Conservation (phyloP, 805 yeast genomes). For the Nakazawaea anatomiae region DNA sequence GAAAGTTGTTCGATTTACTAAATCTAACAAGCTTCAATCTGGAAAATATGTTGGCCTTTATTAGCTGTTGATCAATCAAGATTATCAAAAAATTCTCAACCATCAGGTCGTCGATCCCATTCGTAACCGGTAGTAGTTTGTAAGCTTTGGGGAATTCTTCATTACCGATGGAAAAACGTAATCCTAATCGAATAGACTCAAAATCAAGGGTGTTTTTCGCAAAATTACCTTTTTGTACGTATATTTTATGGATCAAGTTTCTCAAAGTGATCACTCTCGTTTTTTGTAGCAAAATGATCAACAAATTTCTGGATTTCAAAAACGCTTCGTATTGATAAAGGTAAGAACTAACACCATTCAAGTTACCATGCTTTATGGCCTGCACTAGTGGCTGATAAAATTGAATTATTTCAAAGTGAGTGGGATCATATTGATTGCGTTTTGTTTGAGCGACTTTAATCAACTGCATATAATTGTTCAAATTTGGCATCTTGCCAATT, state of each 20-base stretch:
- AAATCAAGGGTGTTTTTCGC: conserved; percentile 14
- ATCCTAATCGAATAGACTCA: conserved; percentile 17
- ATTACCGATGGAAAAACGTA: conserved; percentile 18
- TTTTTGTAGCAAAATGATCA: conserved; percentile 41
- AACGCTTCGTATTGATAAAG: conserved; percentile 30
- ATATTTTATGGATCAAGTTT: conserved; percentile 28
- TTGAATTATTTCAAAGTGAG: conserved; percentile 17
- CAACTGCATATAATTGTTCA: conserved; percentile 16
- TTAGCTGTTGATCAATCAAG: conserved; percentile 46
- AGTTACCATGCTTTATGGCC: conserved; percentile 36
- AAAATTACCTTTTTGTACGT: conserved; percentile 10
- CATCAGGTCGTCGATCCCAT: conserved; percentile 28
- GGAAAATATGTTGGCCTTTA: conserved; percentile 47
- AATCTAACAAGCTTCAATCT: conserved; percentile 32
- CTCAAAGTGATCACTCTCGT: conserved; percentile 38
- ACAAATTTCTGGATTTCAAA: conserved; percentile 30
- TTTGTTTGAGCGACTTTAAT: background rate
- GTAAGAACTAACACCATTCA: conserved; percentile 26
- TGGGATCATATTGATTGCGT: conserved; percentile 11
- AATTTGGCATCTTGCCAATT: conserved; percentile 45
- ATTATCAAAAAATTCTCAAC: conserved; percentile 46
- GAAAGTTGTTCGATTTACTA: conserved; percentile 38
- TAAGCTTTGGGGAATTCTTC: conserved; percentile 11
- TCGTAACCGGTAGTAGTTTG: conserved; percentile 20
- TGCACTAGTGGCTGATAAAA: conserved; percentile 32